Evolutionary conservation across 331 rosid species (phyloP).

Genomic region (Quercus tomentella): DNA sequence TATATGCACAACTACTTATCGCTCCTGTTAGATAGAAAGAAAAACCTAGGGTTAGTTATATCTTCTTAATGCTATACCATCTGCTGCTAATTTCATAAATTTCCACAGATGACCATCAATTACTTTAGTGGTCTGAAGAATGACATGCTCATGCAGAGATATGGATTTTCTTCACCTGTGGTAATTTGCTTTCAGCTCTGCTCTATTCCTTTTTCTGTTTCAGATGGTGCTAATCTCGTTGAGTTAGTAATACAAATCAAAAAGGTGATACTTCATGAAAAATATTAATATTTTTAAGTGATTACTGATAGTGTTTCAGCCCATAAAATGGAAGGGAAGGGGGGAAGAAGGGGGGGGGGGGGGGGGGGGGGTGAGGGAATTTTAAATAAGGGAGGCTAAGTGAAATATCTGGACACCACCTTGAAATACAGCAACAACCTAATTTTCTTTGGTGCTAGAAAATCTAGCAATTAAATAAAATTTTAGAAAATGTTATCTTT

Average conservation of each 20-base stretch:
- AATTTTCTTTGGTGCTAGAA: not conserved
- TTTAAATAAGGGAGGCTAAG: not conserved
- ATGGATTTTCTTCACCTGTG: slow-evolving; percentile 91
- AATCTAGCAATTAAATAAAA: not conserved
- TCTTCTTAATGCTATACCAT: slow-evolving; percentile 8
- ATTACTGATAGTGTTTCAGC: not conserved
- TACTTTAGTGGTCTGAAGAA: slow-evolving; percentile 71
- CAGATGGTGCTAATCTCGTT: not conserved
- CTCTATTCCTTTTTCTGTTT: slow-evolving; percentile 5
- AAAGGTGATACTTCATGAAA: not conserved
- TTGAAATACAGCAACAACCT: not conserved
- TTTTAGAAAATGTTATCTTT: not conserved
- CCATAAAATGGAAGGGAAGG: not conserved
- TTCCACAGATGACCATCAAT: slow-evolving; percentile 79
- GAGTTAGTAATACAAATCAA: not conserved
- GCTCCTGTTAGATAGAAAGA: not conserved
- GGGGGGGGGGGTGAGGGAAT: too few relatives aligned
- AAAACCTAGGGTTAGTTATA: slow-evolving; percentile 1
- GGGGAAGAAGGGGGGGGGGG: not conserved
- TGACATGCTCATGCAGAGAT: slow-evolving; percentile 69
- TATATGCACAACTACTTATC: not conserved
- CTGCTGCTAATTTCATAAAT: slow-evolving; percentile 32
- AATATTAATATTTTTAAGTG: not conserved
- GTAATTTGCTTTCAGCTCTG: slow-evolving; percentile 38
- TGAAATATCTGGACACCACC: not conserved